phyloP scores from a whole-genome alignment of 768 basidiomycete genomes.

The Pisolithus microcarpus region DNA sequence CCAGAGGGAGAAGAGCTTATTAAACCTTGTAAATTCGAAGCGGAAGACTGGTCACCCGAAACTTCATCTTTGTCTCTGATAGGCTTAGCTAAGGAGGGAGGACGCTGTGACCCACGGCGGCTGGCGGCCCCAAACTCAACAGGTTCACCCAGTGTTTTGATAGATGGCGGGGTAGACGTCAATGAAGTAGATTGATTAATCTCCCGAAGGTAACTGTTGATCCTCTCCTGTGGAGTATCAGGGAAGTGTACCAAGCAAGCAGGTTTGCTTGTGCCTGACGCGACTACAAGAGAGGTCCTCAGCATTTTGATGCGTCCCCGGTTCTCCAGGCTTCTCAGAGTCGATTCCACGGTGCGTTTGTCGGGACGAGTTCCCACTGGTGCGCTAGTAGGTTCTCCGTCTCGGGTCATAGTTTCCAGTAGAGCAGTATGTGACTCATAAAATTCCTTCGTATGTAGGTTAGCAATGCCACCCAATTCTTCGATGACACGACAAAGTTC shows the following conservation, averaged over 20 bases:
- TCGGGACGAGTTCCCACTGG: conserved; percentile 64
- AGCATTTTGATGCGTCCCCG: conserved; percentile 65
- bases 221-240: conserved; percentile 40
- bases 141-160: conserved; percentile 47
- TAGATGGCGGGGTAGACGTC: conserved; percentile 27
- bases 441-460: conserved; percentile 61
- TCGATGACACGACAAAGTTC: conserved; percentile 67
- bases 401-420: conserved; percentile 47
- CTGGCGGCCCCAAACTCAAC: conserved; percentile 47
- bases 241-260: conserved; percentile 63
- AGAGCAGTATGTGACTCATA: conserved; percentile 58
- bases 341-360: conserved; percentile 59
- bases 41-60: conserved; percentile 23
- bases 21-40: background rate
- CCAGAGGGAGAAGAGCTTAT: background rate
- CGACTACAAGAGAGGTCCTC: conserved; percentile 53
- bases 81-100: conserved; percentile 21
- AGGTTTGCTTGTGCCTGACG: conserved; percentile 52
- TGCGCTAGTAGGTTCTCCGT: conserved; percentile 65
- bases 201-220: conserved; percentile 54
- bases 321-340: conserved; percentile 54
- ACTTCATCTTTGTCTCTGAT: conserved; percentile 36
- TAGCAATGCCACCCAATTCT: conserved; percentile 58
- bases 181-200: conserved; percentile 34
- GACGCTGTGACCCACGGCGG: conserved; percentile 22